These are phyloP conservation scores for Vicia villosa DNA, from an alignment of 306 rosid genomes.

Conservation along the genomic window DNA sequence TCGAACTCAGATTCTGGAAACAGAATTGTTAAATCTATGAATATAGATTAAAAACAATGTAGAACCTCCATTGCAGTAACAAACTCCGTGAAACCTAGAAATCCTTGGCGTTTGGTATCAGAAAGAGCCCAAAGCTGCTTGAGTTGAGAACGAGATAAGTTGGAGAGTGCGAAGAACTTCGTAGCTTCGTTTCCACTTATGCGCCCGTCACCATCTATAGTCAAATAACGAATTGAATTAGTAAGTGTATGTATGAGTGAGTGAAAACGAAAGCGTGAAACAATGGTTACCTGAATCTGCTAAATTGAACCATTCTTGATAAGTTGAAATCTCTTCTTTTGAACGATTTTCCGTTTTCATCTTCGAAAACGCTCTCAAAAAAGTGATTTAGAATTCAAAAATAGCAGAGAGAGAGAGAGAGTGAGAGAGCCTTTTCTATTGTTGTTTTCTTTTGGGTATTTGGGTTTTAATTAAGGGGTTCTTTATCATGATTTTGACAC, in stretches of 20 bases:
- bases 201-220: constrained; percentile 84
- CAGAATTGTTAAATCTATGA: not conserved
- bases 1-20: not conserved
- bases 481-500: constrained; percentile 4
- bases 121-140: constrained; percentile 92
- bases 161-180: constrained; percentile 78
- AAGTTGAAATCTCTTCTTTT: constrained; percentile 63
- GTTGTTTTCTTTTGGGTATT: constrained; percentile 22
- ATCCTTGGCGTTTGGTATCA: constrained; percentile 79
- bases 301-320: constrained; percentile 75
- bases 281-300: constrained; percentile 74
- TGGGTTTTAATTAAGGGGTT: not conserved
- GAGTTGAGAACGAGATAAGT: constrained; percentile 77
- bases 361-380: not conserved
- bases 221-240: not conserved
- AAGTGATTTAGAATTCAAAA: too few relatives aligned
- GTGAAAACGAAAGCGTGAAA: too few relatives aligned
- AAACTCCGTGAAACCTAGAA: constrained; percentile 67
- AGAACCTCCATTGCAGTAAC: constrained; percentile 83
- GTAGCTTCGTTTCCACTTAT: constrained; percentile 79
- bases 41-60: not conserved
- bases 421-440: not conserved
- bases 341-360: constrained; percentile 66
- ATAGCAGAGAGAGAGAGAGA: too few relatives aligned
- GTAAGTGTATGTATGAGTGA: not conserved